Base-by-base conservation (phyloP, 768 basidiomycete species). In the Termitomyces sp. region DNA sequence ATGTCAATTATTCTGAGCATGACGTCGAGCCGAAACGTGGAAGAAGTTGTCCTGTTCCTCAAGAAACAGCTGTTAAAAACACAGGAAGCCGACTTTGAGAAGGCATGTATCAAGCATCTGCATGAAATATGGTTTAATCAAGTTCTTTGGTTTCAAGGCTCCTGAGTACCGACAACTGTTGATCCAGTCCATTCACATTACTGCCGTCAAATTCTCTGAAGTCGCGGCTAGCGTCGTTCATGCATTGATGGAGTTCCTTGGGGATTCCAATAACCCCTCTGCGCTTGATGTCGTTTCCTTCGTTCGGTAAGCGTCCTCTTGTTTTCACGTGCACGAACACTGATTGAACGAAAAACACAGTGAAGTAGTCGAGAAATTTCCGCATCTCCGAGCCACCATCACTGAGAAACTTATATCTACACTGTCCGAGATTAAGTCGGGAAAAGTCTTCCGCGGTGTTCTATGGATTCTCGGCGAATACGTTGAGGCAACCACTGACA, bases 391-490 rank as follows among this genome's bases (percentile, higher is more conserved):
- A 8, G 66, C 77, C 2, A 81, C 89, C 8, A 93, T 98, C 62
- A 87, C 87, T 57, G 86, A 91, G 66, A 94, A 93, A 66, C 84
- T 98, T 52, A 84, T 88, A 46, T 73, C 81, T 30, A 89, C 91
- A 0, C 84, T 98, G 47, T 65, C 79, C 54, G 91, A 92, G 59
- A 92, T 98, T 74, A 94, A 94, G 71, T 94, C 91, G 1, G 94
- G 94, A 54, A 98, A 98, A 71, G 95, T 98, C 23, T 98, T 91
- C 79, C 86, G 94, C 5, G 97, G 96, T 7, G 82, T 98, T 17
- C 80, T 98, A 47, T 98, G 97, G 96, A 97, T 98, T 61, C 79
- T 98, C n/a, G 96, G 97, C 60, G 96, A 98, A 73, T 99, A 98
- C 64, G 86, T 91, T 39, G 83, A 86, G 60, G 72, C 76, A 5